These are phyloP conservation scores for Rossbeevera mucosa DNA, from an alignment of 768 basidiomycete species.

Conservation along the genomic window DNA sequence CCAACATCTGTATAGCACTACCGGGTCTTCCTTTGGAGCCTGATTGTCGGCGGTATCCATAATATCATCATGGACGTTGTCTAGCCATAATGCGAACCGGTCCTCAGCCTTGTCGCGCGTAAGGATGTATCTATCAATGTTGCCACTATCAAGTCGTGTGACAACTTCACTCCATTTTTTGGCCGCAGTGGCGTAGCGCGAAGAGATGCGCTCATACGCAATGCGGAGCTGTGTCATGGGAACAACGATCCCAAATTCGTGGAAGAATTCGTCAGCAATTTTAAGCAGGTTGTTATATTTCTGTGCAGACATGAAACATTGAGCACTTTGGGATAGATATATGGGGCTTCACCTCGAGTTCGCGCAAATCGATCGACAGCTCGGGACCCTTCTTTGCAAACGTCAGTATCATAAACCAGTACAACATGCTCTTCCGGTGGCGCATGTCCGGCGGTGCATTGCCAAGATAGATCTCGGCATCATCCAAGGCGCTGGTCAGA, in stretches of 20 bases:
- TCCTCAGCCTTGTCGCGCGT: constrained; percentile 44
- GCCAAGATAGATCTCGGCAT: constrained; percentile 49
- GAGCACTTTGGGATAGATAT: neutral
- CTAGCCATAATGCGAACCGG: constrained; percentile 52
- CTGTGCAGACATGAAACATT: constrained; percentile 21
- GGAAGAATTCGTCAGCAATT: constrained; percentile 48
- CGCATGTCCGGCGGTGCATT: constrained; percentile 58
- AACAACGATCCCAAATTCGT: constrained; percentile 40
- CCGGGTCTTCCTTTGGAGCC: constrained; percentile 25
- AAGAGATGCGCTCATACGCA: constrained; percentile 45
- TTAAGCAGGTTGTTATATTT: constrained; percentile 37
- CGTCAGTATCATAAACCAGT: constrained; percentile 55
- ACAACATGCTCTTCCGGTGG: constrained; percentile 52
- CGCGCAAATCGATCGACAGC: constrained; percentile 42
- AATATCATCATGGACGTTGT: constrained; percentile 37
- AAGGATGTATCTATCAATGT: constrained; percentile 21
- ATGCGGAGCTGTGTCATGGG: constrained; percentile 50
- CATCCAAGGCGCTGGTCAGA: constrained; percentile 53
- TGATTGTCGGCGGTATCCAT: neutral
- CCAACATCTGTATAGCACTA: constrained; percentile 52
- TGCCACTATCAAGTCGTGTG: constrained; percentile 29
- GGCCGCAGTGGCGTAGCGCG: constrained; percentile 40
- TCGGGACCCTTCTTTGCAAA: constrained; percentile 47
- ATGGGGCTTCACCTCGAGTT: constrained; percentile 41
- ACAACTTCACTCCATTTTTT: constrained; percentile 46